A percentile compares a stretch with the other conserved stretches of the same genome.
phyloP scores from a whole-genome alignment of 1,284 basidiomycete genomes.

The Cutaneotrichosporon daszewskae region DNA sequence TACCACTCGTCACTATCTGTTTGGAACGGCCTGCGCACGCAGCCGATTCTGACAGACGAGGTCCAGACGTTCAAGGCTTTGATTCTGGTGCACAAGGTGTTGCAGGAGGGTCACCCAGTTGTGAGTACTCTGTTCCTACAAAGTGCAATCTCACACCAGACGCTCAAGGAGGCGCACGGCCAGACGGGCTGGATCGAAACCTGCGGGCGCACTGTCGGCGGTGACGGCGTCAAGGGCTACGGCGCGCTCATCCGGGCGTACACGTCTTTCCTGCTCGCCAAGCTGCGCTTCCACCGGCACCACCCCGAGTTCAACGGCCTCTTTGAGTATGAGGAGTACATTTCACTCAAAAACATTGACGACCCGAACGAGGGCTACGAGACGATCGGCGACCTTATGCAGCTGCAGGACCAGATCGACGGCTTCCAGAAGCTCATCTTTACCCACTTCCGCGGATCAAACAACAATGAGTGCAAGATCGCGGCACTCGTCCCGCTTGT shows the following conservation, averaged over 20 bases:
- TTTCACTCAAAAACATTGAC: conserved; percentile 90
- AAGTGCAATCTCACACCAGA: conserved; percentile 54
- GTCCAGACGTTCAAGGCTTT: conserved; percentile 94
- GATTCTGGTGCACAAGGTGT: conserved; percentile 89
- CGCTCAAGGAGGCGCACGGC: conserved; percentile 89
- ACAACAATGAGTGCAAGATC: conserved; percentile 93
- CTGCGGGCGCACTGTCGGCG: conserved; percentile 76
- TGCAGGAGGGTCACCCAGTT: conserved; percentile 90
- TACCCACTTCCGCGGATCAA: conserved; percentile 78
- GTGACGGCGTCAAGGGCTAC: conserved; percentile 77
- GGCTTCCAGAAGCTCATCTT: conserved; percentile 95
- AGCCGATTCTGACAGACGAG: conserved; percentile 90
- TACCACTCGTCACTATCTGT: conserved; percentile 95
- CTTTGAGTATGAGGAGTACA: conserved; percentile 95
- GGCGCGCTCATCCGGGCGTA: conserved; percentile 86
- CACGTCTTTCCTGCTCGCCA: conserved; percentile 88
- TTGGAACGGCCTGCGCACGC: conserved; percentile 90
- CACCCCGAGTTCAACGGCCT: conserved; percentile 93
- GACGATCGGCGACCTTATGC: conserved; percentile 92
- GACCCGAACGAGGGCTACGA: conserved; percentile 98
- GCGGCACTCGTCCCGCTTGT: conserved; percentile 88
- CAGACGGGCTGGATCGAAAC: conserved; percentile 96
- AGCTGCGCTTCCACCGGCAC: conserved; percentile 86
- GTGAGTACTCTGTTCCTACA: conserved; percentile 52
- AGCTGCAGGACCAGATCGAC: conserved; percentile 91